phyloP scores from a whole-genome alignment of 2,329 filamentous ascomycete species.

The Alternaria infectoria region DNA sequence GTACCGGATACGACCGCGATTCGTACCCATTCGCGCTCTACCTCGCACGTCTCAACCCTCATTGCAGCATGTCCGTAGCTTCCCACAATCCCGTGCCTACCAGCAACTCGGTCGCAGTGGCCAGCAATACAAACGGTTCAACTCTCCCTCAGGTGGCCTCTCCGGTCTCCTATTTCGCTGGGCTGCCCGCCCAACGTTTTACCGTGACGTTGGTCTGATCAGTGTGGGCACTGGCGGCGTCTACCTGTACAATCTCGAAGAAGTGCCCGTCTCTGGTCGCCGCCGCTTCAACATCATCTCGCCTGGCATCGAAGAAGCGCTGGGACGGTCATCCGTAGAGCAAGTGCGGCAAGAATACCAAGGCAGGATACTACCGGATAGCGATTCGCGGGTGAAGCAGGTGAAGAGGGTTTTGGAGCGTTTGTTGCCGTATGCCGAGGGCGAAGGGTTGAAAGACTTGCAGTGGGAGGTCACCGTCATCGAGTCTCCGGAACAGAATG shows the following conservation, averaged over 20 bases:
- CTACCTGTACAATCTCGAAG: slow-evolving; percentile 73
- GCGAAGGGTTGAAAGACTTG: slow-evolving; percentile 49
- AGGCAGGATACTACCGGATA: slow-evolving; percentile 63
- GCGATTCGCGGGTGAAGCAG: slow-evolving; percentile 62
- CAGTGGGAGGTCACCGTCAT: slow-evolving; percentile 78
- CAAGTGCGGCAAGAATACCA: slow-evolving; percentile 63
- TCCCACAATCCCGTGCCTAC: slow-evolving; percentile 25
- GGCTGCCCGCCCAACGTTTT: slow-evolving; percentile 55
- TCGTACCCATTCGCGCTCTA: slow-evolving; percentile 3
- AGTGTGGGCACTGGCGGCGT: slow-evolving; percentile 58
- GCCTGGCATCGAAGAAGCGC: slow-evolving; percentile 60
- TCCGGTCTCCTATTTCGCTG: slow-evolving; percentile 45
- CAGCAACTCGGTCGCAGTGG: slow-evolving; percentile 25
- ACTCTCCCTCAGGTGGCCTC: slow-evolving; percentile 16
- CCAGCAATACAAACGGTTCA: slow-evolving; percentile 42
- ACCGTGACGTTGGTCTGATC: slow-evolving; percentile 53
- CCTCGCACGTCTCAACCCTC: background rate
- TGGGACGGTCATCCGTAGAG: slow-evolving; percentile 62
- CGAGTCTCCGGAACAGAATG: slow-evolving; percentile 71
- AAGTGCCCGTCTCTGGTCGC: slow-evolving; percentile 74
- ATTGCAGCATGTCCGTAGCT: background rate
- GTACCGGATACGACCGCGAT: slow-evolving; percentile 23
- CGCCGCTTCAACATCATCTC: slow-evolving; percentile 74
- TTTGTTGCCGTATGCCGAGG: slow-evolving; percentile 70
- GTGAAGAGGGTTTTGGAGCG: slow-evolving; percentile 70